Evolutionary conservation across 176 grass and related monocot genomes (phyloP).

Genomic region (Stipa capillata): DNA sequence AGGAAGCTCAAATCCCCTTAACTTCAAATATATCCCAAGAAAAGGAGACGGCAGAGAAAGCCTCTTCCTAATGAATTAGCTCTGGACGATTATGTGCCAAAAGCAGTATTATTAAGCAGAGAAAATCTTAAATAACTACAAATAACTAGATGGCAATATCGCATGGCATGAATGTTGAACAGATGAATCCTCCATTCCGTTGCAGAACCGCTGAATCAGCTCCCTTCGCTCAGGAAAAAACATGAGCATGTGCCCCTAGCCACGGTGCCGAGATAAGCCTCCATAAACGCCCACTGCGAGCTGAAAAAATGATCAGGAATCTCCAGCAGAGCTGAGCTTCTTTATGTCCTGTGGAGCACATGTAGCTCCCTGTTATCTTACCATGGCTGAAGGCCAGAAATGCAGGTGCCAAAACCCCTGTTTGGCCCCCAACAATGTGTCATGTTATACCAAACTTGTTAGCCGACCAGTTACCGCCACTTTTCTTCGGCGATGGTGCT

Average conservation of each 20-base stretch:
- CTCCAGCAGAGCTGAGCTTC: neutral
- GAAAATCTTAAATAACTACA: conserved; percentile 19
- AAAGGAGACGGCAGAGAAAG: neutral
- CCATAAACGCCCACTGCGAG: neutral
- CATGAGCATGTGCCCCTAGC: neutral
- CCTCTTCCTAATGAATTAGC: conserved; percentile 9
- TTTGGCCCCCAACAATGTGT: neutral
- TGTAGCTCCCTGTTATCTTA: neutral
- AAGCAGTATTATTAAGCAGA: neutral
- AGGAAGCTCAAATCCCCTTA: neutral
- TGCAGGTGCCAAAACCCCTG: neutral
- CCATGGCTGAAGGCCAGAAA: neutral
- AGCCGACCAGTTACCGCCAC: conserved; percentile 45
- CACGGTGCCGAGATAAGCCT: neutral
- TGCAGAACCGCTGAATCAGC: neutral
- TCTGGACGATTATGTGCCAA: neutral
- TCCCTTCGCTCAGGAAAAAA: conserved; percentile 1
- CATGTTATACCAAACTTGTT: conserved; percentile 45
- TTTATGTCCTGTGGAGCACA: neutral
- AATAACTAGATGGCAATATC: neutral
- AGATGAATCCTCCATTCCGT: neutral
- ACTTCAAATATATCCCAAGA: neutral
- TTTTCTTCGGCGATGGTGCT: conserved; percentile 62
- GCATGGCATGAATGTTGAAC: neutral
- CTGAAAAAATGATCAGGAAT: neutral